These are phyloP conservation scores for Phytophthora rubi DNA, from an alignment of 352 stramenopile genomes.

Conservation along the genomic window DNA sequence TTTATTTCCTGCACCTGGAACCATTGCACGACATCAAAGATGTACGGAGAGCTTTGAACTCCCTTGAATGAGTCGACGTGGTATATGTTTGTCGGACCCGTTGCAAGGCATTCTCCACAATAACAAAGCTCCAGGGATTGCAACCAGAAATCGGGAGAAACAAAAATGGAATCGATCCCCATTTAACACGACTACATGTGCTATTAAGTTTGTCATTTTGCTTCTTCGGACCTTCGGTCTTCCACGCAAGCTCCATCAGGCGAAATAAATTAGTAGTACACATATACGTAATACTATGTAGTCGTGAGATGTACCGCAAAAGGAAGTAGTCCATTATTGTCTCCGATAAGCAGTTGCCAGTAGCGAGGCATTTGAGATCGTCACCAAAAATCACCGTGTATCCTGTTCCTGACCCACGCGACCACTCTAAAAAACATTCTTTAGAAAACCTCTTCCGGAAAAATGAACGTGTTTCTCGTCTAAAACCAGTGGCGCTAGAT, in stretches of 20 bases:
- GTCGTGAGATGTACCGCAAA: background rate
- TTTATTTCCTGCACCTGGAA: no score
- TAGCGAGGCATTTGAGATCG: background rate
- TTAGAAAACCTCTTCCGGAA: background rate
- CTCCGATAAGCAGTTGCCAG: background rate
- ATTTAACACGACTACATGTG: background rate
- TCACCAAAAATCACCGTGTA: background rate
- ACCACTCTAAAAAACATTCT: background rate
- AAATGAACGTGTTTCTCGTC: background rate
- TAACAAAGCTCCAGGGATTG: background rate
- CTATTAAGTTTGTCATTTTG: background rate
- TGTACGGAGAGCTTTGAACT: background rate
- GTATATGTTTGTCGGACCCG: background rate
- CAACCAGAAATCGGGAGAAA: background rate
- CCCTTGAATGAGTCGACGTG: background rate
- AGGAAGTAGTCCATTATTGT: background rate
- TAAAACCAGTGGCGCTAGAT: background rate
- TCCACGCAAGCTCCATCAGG: background rate
- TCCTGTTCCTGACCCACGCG: background rate
- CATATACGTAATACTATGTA: background rate
- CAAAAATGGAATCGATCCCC: background rate
- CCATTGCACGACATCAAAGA: background rate
- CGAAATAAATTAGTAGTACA: background rate
- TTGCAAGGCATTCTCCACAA: background rate
- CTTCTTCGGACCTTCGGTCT: background rate